Base-by-base conservation (phyloP, 768 basidiomycete species). In the Rubroboletus pulcherrimus region DNA sequence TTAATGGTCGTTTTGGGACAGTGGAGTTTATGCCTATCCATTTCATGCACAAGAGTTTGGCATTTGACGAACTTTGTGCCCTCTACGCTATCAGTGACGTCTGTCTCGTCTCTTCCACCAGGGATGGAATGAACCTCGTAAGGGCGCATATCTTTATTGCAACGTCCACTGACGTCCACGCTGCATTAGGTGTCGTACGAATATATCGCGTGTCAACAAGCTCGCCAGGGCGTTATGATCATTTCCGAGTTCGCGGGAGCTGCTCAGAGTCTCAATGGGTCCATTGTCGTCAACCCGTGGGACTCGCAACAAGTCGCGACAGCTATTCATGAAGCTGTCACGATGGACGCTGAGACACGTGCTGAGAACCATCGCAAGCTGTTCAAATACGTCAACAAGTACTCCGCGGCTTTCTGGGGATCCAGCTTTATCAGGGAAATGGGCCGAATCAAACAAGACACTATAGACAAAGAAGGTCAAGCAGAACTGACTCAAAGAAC, bases 21-120 rank as follows among this genome's bases (percentile, higher is more conserved):
- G 94, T 98, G 67, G 97, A 99, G 64, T 98, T 96, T 71, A 97
- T 98, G 93, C 97, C 97, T 7, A 98, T 99, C 57, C 97, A 98
- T 73, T 98, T 97, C 73, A 93, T 98, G 92, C 96, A 98, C 81
- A 95, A 95, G 74, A 89, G 86, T 60, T 77, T 98, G 51, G 75
- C 85, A 0, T 95, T 98, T 67, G 92, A 97, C 68, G 97, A 99
- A 68, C 81, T 99, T 8, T 95, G 93, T 56, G 97, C 97, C n/a
- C 81, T 99, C 52, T 99, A 98, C 68, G 93, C 96, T 21, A 81
- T 98, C 64, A 92, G 91, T 67, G 97, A 98, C 66, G 96, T 95
- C 35, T 98, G 96, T 70, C 77, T 99, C 51, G 93, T 99, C 56
- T 92, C 92, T 21, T 89, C 86, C 70, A 99, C 97, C 21, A 78